Evolutionary conservation across 768 basidiomycete genomes (phyloP), one percentile per base, ranked within the genome.

Genomic region (Podaxis sp.): DNA sequence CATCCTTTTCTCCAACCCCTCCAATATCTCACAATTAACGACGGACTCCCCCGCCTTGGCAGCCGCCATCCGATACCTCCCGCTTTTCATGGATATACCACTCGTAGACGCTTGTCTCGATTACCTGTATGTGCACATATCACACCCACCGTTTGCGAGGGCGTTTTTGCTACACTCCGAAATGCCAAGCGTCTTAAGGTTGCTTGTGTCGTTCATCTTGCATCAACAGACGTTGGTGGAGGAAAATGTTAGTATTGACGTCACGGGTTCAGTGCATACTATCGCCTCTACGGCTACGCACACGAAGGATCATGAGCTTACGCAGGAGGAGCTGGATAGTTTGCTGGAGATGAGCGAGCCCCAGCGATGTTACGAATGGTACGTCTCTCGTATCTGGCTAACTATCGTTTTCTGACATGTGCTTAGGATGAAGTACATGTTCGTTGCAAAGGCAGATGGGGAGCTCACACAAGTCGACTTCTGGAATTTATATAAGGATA

Each of bases 401-500:
- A 17, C 24, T 40, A 36, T 49, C 39, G 22, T 30, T 51, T 30
- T 69, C 13, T 26, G 11, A 51, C 49, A 53, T 19, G 46, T 39
- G 56, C 15, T 24, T 70, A 95, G 96, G 96, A 96, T 99, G 92
- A 88, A 86, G 70, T 75, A 82, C n/a, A 90, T 93, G 82, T 98
- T 96, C 68, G 81, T 89, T 15, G 79, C 87, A 17, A 88, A 88
- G 64, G 74, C 87, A 1, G 87, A 90, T 3, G 86, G 90, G 3
- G 92, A 95, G 69, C 78, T 98, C 52, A 95, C 93, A 0, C 97
- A 99, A 74, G 94, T 96, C 38, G 89, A 93, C 60, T 93, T 99
- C 70, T 99, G 96, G 96, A 93, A 86, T 61, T 82, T 95, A 12
- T 99, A 99, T 76, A 89, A 90, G 65, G 90, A 92, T 63, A 85